These are phyloP conservation scores for Penicillium odoratum DNA, from an alignment of 495 filamentous ascomycete genomes.

Conservation along the genomic window DNA sequence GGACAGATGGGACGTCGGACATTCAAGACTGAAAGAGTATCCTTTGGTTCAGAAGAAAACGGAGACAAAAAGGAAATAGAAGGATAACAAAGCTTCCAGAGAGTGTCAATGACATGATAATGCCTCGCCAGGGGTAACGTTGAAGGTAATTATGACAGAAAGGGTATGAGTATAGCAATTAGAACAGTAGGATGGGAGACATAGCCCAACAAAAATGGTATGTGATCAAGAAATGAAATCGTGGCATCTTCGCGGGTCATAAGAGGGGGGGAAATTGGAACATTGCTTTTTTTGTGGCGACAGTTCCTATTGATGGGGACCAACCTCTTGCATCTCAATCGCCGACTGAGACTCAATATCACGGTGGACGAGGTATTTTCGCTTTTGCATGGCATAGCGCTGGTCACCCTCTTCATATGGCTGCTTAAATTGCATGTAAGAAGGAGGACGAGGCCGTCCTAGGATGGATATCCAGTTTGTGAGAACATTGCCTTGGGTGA, in stretches of 20 bases:
- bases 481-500: constrained; percentile 73
- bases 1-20: not conserved
- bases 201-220: constrained; percentile 10
- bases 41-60: not conserved
- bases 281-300: not conserved
- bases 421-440: constrained; percentile 85
- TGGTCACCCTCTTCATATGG: constrained; percentile 80
- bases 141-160: constrained; percentile 10
- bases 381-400: constrained; percentile 66
- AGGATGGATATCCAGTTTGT: constrained; percentile 83
- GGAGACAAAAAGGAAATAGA: not conserved
- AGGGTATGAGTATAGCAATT: constrained; percentile 15
- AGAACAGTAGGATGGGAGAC: constrained; percentile 16
- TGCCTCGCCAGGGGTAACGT: not conserved
- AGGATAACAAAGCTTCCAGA: constrained; percentile 7
- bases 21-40: not conserved
- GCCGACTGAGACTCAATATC: constrained; percentile 54
- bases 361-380: constrained; percentile 49
- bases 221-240: constrained; percentile 15
- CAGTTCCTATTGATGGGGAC: constrained; percentile 24
- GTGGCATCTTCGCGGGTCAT: constrained; percentile 25
- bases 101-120: constrained; percentile 6
- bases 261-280: constrained; percentile 7
- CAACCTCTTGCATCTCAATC: constrained; percentile 62
- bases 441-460: constrained; percentile 79